phyloP scores from a whole-genome alignment of 2,329 filamentous ascomycete species.

The Cercospora nicotianae region DNA sequence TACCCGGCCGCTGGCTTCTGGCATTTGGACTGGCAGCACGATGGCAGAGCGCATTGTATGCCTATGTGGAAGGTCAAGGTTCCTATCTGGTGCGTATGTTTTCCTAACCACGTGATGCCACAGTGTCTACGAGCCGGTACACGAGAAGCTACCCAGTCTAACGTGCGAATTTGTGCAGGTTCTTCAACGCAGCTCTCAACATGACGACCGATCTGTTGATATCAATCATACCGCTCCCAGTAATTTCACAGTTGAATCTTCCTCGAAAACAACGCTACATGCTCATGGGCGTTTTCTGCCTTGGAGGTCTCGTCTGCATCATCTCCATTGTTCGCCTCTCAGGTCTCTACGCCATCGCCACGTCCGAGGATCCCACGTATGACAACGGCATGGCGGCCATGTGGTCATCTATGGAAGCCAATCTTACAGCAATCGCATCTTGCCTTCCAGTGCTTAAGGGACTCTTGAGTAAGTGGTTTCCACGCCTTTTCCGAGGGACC shows the following conservation, averaged over 20 bases:
- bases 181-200: slow-evolving; percentile 5
- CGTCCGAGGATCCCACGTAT: background rate
- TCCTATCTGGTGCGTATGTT: background rate
- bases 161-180: background rate
- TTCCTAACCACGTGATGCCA: background rate
- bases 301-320: slow-evolving; percentile 8
- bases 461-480: slow-evolving; percentile 4
- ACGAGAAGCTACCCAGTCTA: background rate
- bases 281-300: slow-evolving; percentile 7
- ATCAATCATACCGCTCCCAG: background rate
- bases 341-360: slow-evolving; percentile 7
- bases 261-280: slow-evolving; percentile 3
- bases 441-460: slow-evolving; percentile 10
- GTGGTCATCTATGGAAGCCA: slow-evolving; percentile 2
- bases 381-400: slow-evolving; percentile 9
- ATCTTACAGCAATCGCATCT: slow-evolving; percentile 4
- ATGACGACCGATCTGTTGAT: background rate
- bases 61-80: slow-evolving; percentile 7
- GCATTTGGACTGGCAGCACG: slow-evolving; percentile 6
- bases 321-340: slow-evolving; percentile 12
- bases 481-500: background rate
- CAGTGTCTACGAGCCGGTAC: background rate
- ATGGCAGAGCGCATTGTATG: slow-evolving; percentile 7
- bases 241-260: background rate
- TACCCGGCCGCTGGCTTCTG: slow-evolving; percentile 14